Evolutionary conservation across 306 rosid species (phyloP).

Genomic region (Corylus americana): DNA sequence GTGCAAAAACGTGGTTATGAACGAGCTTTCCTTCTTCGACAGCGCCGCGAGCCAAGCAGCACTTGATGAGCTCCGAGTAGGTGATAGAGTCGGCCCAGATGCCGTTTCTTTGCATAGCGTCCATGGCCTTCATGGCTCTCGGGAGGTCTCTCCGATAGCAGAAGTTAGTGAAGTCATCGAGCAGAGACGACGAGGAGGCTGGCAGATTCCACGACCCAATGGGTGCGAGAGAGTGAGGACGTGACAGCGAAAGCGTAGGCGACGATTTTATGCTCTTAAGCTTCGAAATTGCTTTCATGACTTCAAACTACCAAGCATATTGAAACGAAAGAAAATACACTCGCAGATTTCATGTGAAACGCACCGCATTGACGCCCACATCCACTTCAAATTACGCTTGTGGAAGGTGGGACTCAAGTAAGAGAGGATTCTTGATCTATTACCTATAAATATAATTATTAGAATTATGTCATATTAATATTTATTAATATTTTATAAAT

Average conservation of each 20-base stretch:
- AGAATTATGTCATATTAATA: no score
- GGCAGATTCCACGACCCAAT: slow-evolving; percentile 23
- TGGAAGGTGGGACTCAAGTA: no score
- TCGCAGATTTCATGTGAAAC: no score
- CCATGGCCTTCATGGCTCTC: slow-evolving; percentile 67
- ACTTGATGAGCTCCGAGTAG: slow-evolving; percentile 77
- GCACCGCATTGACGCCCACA: no score
- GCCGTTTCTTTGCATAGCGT: slow-evolving; percentile 59
- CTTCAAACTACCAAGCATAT: not conserved
- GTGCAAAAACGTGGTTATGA: slow-evolving; percentile 66
- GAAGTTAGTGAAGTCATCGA: slow-evolving; percentile 44
- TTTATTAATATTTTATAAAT: no score
- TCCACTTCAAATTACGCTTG: no score
- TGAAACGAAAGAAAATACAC: not conserved
- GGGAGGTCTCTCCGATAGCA: slow-evolving; percentile 70
- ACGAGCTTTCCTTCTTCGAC: slow-evolving; percentile 64
- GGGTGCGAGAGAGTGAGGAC: slow-evolving; percentile 25
- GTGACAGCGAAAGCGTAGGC: slow-evolving; percentile 15
- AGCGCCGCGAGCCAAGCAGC: slow-evolving; percentile 66
- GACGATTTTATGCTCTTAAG: slow-evolving; percentile 32
- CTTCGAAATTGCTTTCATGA: slow-evolving; percentile 43
- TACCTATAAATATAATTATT: not conserved
- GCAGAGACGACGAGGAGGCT: slow-evolving; percentile 38
- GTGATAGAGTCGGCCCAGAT: slow-evolving; percentile 61
- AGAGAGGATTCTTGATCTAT: no score